These are phyloP conservation scores for Tylopilus microsporus DNA, from an alignment of 1,284 basidiomycete genomes.

Conservation along the genomic window DNA sequence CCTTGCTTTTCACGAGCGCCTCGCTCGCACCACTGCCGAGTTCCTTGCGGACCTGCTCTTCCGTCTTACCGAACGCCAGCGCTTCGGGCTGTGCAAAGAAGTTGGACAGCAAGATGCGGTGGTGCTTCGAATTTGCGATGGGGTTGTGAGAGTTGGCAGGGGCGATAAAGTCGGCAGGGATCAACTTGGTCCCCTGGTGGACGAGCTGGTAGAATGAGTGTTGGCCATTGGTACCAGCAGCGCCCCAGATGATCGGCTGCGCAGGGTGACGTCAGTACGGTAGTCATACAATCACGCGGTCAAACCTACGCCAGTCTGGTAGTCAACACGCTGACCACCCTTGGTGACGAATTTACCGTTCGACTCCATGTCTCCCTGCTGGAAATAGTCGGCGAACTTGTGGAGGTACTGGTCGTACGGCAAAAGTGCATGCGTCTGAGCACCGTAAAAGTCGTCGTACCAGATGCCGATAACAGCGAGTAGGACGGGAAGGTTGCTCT, in stretches of 20 bases:
- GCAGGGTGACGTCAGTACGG: slow-evolving; percentile 8
- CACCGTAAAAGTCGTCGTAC: slow-evolving; percentile 98
- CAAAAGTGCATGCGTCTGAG: slow-evolving; percentile 91
- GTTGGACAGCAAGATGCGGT: slow-evolving; percentile 95
- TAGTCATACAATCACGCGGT: not conserved
- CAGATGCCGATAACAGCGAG: slow-evolving; percentile 91
- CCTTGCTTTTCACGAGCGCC: slow-evolving; percentile 91
- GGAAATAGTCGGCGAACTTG: slow-evolving; percentile 99
- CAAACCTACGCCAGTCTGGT: slow-evolving; percentile 85
- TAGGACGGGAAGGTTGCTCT: slow-evolving; percentile 90
- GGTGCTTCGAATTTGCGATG: slow-evolving; percentile 80
- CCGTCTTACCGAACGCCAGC: slow-evolving; percentile 95
- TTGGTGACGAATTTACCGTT: slow-evolving; percentile 98
- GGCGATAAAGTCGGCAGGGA: slow-evolving; percentile 93
- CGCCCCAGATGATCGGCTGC: slow-evolving; percentile 98
- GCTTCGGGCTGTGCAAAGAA: slow-evolving; percentile 98
- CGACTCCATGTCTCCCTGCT: slow-evolving; percentile 99
- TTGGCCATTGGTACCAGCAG: slow-evolving; percentile 96
- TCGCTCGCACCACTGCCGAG: slow-evolving; percentile 74
- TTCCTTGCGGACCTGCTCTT: slow-evolving; percentile 83
- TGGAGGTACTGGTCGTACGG: slow-evolving; percentile 99
- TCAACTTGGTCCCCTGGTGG: slow-evolving; percentile 91
- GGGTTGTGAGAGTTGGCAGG: slow-evolving; percentile 94
- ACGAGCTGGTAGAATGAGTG: slow-evolving; percentile 99
- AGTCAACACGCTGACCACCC: slow-evolving; percentile 85